Base-by-base conservation (phyloP, 176 grass and related monocot genomes). In the Tillandsia fasciculata region DNA sequence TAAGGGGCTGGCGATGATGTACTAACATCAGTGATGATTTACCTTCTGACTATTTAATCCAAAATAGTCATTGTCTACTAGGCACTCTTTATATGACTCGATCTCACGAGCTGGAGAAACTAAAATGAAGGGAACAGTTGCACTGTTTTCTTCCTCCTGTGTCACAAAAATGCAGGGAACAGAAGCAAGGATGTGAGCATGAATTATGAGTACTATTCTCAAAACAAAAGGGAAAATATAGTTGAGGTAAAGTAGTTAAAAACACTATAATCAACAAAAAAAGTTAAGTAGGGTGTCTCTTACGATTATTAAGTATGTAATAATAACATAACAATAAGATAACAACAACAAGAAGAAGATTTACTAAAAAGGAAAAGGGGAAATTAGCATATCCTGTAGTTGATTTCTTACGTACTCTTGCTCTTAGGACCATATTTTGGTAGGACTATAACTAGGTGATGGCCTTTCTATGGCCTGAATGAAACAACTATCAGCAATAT, bases 31-130 rank as follows among this genome's bases (percentile, higher is more conserved):
- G 22, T 15, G 56, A 18, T 15, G 14, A 11, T 75, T 70, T 83
- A 97, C 94, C 94, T 90, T 90, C 23, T 84, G 50, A 77, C 22
- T 76, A 23, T 90, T 72, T 58, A 97, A 73, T 65, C 87, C 84
- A 90, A 87, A 97, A 71, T 85, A 87, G 71, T 80, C 74, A 51
- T 86, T 90, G 53, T 93, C 77, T 23, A 70, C 48, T 49, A 93
- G 65, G 59, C 69, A 90, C 12, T 87, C 79, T 67, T 73, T 58
- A 68, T 87, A 50, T 70, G 49, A 72, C 15, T 80, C 75, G 51
- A 93, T 74, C 72, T 87, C 74, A 77, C 58, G 66, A 67, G 59
- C 64, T 53, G 83, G 70, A 73, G 74, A 81, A 77, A 97, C 51
- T 50, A 97, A 65, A 82, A 93, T 68, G 20, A 97, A 74, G 29